These are phyloP conservation scores for Chlorociboria aeruginascens DNA, from an alignment of 495 filamentous ascomycete species.

Conservation along the genomic window DNA sequence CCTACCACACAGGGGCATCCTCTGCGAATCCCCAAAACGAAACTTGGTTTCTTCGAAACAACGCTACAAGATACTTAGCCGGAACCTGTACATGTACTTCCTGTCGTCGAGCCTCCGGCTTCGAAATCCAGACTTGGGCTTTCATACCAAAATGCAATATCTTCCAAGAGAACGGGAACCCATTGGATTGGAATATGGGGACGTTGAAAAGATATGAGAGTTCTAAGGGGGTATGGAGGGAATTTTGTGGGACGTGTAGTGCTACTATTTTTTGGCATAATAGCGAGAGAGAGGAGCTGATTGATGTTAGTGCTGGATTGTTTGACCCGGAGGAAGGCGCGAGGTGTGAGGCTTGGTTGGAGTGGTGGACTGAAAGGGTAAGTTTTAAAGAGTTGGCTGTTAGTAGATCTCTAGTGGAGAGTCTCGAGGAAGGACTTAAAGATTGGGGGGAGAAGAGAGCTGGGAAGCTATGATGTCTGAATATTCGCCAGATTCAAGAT, in stretches of 20 bases:
- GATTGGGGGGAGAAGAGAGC: background rate
- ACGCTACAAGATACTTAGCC: constrained; percentile 40
- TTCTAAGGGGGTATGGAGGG: constrained; percentile 40
- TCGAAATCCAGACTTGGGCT: constrained; percentile 57
- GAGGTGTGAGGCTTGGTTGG: constrained; percentile 45
- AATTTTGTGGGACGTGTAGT: constrained; percentile 53
- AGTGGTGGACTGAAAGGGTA: constrained; percentile 44
- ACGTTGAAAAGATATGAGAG: constrained; percentile 42
- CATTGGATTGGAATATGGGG: constrained; percentile 33
- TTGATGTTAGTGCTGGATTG: constrained; percentile 56
- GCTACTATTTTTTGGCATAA: constrained; percentile 59
- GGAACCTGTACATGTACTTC: constrained; percentile 54
- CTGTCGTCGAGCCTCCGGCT: constrained; percentile 50
- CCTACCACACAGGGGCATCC: constrained; percentile 23
- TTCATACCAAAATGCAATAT: constrained; percentile 55
- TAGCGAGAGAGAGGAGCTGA: constrained; percentile 38
- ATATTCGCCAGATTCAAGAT: too few species aligned
- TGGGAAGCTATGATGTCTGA: background rate
- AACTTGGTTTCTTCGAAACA: constrained; percentile 40
- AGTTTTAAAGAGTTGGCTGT: constrained; percentile 51
- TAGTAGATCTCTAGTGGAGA: constrained; percentile 25
- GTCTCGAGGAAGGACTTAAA: constrained; percentile 13
- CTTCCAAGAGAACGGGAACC: constrained; percentile 27
- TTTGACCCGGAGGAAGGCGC: constrained; percentile 39
- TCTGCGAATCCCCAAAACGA: constrained; percentile 31